These are phyloP conservation scores for Claviceps quebecensis DNA, from an alignment of 2,329 filamentous ascomycete genomes.

Conservation along the genomic window DNA sequence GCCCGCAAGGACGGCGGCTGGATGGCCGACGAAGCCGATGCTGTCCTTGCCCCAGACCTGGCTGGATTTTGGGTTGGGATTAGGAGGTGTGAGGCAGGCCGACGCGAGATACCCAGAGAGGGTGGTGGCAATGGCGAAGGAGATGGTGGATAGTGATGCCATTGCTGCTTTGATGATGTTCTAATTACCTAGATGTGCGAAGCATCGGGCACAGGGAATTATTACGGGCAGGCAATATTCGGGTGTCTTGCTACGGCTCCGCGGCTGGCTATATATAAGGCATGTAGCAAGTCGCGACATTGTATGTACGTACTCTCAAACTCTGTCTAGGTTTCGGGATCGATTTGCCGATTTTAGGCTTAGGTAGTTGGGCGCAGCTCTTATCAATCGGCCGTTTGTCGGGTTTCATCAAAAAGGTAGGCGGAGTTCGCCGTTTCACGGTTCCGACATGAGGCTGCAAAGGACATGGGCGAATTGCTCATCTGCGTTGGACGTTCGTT, in stretches of 20 bases:
- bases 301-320: too few species aligned
- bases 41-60: constrained; percentile 3
- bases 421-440: not conserved
- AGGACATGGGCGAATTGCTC: not conserved
- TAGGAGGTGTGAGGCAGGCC: not conserved
- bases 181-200: not conserved
- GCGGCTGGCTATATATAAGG: too few species aligned
- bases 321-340: not conserved
- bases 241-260: too few species aligned
- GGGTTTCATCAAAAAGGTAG: not conserved
- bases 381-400: not conserved
- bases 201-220: too few species aligned
- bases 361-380: too few species aligned
- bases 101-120: constrained; percentile 1
- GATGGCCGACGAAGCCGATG: not conserved
- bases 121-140: constrained; percentile 1
- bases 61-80: not conserved
- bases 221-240: too few species aligned
- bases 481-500: not conserved
- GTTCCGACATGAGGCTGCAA: not conserved
- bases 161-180: not conserved
- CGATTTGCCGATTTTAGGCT: not conserved
- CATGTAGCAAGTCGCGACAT: too few species aligned
- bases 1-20: not conserved
- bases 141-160: constrained; percentile 2